These are phyloP conservation scores for Saccharomycopsis amapae DNA, from an alignment of 805 yeast genomes.

Conservation along the genomic window DNA sequence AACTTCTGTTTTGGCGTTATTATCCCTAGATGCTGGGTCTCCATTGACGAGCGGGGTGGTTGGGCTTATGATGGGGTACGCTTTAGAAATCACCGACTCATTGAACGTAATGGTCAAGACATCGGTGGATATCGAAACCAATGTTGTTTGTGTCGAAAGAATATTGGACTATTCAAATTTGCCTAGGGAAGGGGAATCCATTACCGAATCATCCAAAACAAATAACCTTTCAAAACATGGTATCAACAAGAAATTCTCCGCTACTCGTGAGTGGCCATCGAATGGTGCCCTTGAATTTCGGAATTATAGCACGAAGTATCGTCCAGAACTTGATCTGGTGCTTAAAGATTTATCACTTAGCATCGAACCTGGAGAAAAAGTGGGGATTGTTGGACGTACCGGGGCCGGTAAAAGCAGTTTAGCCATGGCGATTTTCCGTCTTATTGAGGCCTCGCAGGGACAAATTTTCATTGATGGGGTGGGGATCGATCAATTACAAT, in stretches of 20 bases:
- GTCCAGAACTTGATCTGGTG: constrained; percentile 52
- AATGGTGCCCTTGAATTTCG: constrained; percentile 42
- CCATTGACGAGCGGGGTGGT: constrained; percentile 52
- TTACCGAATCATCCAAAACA: constrained; percentile 38
- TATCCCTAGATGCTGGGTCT: constrained; percentile 31
- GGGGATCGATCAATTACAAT: constrained; percentile 41
- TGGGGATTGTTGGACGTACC: constrained; percentile 74
- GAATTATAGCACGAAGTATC: constrained; percentile 50
- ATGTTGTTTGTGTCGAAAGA: constrained; percentile 62
- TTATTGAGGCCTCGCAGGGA: constrained; percentile 51
- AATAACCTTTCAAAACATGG: constrained; percentile 34
- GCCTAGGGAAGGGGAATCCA: constrained; percentile 74
- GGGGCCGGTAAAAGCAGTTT: constrained; percentile 87
- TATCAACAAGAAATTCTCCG: too few relatives aligned
- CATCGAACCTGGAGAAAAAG: constrained; percentile 48
- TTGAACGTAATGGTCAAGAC: constrained; percentile 50
- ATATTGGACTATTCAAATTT: constrained; percentile 66
- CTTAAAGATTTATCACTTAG: constrained; percentile 39
- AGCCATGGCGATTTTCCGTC: constrained; percentile 52
- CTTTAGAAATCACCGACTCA: constrained; percentile 47
- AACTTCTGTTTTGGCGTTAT: constrained; percentile 42
- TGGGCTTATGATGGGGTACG: constrained; percentile 60
- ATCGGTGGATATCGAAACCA: constrained; percentile 57
- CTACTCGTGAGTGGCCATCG: constrained; percentile 52
- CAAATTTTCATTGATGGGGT: constrained; percentile 47